phyloP scores from a whole-genome alignment of 2,329 filamentous ascomycete genomes.

The Ceratocystis diversiconidia region DNA sequence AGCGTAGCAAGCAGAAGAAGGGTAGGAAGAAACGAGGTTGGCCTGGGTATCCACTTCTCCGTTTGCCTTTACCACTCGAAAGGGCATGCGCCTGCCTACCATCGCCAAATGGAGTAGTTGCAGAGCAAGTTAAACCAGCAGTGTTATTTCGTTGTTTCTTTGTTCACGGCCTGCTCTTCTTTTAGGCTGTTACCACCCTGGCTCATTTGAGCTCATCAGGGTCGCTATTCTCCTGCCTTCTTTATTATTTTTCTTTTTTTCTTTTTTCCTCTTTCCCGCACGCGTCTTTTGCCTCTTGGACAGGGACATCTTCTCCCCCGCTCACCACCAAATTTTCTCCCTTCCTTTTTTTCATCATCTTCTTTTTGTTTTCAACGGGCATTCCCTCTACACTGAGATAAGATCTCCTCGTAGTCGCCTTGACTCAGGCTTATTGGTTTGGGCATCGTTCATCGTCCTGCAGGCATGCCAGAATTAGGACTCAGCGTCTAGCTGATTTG shows the following conservation, averaged over 20 bases:
- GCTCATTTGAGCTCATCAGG: background rate
- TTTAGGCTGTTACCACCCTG: background rate
- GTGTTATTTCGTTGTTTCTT: background rate
- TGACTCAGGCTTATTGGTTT: background rate
- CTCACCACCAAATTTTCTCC: background rate
- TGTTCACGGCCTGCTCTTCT: background rate
- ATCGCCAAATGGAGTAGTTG: background rate
- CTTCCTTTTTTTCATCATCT: background rate
- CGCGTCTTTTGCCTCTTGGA: background rate
- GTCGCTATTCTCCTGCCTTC: background rate
- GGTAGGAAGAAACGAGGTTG: background rate
- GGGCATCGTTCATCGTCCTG: background rate
- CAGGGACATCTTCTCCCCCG: background rate
- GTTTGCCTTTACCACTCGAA: background rate
- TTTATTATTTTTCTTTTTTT: background rate
- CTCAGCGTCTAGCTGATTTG: background rate
- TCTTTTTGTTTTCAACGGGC: background rate
- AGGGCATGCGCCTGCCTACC: background rate
- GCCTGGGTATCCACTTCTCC: background rate
- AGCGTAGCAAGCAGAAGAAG: too few relatives aligned
- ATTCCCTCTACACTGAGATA: background rate
- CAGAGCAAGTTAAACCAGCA: background rate
- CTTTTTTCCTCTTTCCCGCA: background rate
- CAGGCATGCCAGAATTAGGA: background rate
- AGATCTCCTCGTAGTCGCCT: background rate